Percentiles rank a stretch among this genome's conserved stretches.
Conservation (phyloP, 176 grass and related monocot species). For the bread wheat (Triticum aestivum) region IWGSC_CS_RefSeq_v2.1 NC_057796.1:493869409-493869908, state of each 20-base stretch:
- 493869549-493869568: conserved; percentile 44
- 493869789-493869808: background rate
- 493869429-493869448: conserved; percentile 71
- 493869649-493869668: conserved; percentile 25
- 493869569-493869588: conserved; percentile 50
- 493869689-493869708: conserved; percentile 60
- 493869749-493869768: background rate
- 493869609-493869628: conserved; percentile 30
- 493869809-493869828: background rate
- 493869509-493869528: conserved; percentile 52
- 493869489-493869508: conserved; percentile 63
- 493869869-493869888: conserved; percentile 61
- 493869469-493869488: conserved; percentile 76
- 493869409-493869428: conserved; percentile 86
- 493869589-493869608: conserved; percentile 58
- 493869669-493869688: conserved; percentile 28
- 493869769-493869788: conserved; percentile 1
- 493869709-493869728: conserved; percentile 64
- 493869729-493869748: conserved; percentile 68
- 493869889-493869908: conserved; percentile 77
- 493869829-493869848: conserved; percentile 34
- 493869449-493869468: conserved; percentile 58
- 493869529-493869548: conserved; percentile 90
- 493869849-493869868: conserved; percentile 85
- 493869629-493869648: conserved; percentile 18